Conservation (phyloP, 768 basidiomycete genomes). For the Lactarius tabidus region DNA sequence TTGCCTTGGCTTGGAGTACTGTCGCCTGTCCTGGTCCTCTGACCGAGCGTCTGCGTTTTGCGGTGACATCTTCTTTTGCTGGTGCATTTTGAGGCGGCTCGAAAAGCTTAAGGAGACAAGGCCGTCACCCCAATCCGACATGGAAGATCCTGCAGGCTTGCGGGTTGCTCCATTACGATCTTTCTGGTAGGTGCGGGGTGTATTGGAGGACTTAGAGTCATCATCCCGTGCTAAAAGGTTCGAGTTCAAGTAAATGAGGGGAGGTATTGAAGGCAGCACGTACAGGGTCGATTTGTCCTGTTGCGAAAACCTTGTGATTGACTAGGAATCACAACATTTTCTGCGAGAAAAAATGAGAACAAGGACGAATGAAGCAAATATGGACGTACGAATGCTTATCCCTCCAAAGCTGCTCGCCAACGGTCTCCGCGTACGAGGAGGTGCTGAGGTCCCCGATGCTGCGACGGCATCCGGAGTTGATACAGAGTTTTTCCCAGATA, state of each 20-base stretch:
- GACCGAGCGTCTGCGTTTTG: neutral
- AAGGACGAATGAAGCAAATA: neutral
- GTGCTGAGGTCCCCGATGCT: neutral
- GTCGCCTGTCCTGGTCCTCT: neutral
- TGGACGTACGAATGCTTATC: slow-evolving; percentile 20
- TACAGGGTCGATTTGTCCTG: neutral
- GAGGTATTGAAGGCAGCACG: neutral
- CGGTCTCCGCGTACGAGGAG: slow-evolving; percentile 9
- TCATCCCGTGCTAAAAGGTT: neutral
- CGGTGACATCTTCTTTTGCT: neutral
- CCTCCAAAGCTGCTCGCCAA: slow-evolving; percentile 20
- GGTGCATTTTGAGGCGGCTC: slow-evolving; percentile 4
- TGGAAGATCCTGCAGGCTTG: neutral
- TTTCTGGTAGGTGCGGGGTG: neutral
- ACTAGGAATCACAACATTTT: slow-evolving; percentile 10
- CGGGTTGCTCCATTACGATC: neutral
- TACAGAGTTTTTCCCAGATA: neutral
- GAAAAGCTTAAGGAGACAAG: slow-evolving; percentile 13
- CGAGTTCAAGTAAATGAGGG: neutral
- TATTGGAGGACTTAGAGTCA: neutral
- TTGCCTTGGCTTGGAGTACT: neutral
- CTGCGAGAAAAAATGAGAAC: slow-evolving; percentile 1
- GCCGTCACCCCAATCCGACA: slow-evolving; percentile 9
- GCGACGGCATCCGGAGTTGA: neutral
- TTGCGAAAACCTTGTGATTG: neutral